Percentiles rank a stretch among this genome's conserved stretches.
phyloP scores from a whole-genome alignment of 208 protist species.

The Wallacemonas sp. region DNA sequence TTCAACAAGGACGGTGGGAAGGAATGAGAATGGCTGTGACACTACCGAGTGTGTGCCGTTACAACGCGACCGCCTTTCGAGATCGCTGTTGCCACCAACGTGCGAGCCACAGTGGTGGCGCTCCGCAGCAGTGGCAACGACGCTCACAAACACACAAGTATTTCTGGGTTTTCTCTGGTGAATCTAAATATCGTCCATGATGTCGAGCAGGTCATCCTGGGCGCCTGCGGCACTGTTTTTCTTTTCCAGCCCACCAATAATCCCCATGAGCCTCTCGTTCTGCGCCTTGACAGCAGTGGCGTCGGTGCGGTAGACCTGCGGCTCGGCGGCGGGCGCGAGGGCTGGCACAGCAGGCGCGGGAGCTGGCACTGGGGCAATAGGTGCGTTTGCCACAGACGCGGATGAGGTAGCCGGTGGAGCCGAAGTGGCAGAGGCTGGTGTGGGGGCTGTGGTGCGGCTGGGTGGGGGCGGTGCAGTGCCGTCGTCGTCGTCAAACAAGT shows the following conservation, averaged over 20 bases:
- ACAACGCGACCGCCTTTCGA: too few relatives aligned
- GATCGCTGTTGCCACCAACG: too few relatives aligned
- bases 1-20: too few relatives aligned
- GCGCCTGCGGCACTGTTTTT: background rate
- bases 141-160: background rate
- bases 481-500: constrained; percentile 44
- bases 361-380: background rate
- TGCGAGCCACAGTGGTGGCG: too few relatives aligned
- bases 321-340: background rate
- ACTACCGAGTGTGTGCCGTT: too few relatives aligned
- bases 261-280: constrained; percentile 55
- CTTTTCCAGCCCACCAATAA: constrained; percentile 38
- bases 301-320: constrained; percentile 31
- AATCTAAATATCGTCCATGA: constrained; percentile 81
- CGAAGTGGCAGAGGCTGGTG: background rate
- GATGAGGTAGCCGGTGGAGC: background rate
- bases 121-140: too few relatives aligned
- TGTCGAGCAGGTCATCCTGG: constrained; percentile 57
- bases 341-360: background rate
- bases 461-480: constrained; percentile 2
- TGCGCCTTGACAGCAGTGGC: constrained; percentile 31
- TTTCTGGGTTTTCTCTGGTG: background rate
- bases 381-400: background rate
- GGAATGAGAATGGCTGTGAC: too few relatives aligned
- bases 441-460: background rate